Evolutionary conservation across 805 yeast genomes (phyloP).

Genomic region (Komagataella populi): DNA sequence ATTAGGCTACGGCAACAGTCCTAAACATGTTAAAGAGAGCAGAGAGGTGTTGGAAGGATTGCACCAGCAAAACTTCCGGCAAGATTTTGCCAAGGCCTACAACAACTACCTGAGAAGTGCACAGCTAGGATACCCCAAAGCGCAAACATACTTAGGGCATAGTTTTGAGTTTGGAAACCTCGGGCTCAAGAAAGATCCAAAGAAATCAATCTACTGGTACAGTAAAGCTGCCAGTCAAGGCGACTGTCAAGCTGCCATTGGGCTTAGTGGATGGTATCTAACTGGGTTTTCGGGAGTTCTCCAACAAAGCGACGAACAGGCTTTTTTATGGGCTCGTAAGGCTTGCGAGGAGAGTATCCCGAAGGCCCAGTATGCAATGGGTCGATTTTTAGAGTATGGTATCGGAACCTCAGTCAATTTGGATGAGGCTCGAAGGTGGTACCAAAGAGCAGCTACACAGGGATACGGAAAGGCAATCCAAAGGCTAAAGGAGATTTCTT

Average conservation of each 20-base stretch:
- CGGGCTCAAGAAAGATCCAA: constrained; percentile 29
- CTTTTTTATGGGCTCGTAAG: constrained; percentile 50
- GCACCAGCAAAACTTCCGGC: constrained; percentile 13
- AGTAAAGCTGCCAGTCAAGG: constrained; percentile 51
- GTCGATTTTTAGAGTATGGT: constrained; percentile 55
- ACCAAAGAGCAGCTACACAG: constrained; percentile 44
- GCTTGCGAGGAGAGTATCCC: constrained; percentile 48
- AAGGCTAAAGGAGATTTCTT: constrained; percentile 16
- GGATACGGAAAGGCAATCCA: constrained; percentile 45
- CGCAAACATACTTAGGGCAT: constrained; percentile 60
- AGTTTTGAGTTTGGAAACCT: constrained; percentile 55
- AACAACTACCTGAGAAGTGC: constrained; percentile 47
- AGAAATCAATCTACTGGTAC: constrained; percentile 62
- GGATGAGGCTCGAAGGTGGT: constrained; percentile 33
- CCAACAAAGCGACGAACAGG: constrained; percentile 44
- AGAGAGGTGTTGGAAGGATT: constrained; percentile 20
- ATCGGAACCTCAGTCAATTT: constrained; percentile 34
- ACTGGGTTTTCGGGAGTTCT: constrained; percentile 50
- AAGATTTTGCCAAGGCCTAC: constrained; percentile 28
- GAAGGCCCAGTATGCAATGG: constrained; percentile 58
- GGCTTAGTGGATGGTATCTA: constrained; percentile 65
- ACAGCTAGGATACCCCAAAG: constrained; percentile 42
- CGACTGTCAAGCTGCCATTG: constrained; percentile 56
- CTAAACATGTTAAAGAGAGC: constrained; percentile 12
- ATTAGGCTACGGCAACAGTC: constrained; percentile 9